Conservation (phyloP, 306 rosid genomes). For the Castanea crenata region DNA sequence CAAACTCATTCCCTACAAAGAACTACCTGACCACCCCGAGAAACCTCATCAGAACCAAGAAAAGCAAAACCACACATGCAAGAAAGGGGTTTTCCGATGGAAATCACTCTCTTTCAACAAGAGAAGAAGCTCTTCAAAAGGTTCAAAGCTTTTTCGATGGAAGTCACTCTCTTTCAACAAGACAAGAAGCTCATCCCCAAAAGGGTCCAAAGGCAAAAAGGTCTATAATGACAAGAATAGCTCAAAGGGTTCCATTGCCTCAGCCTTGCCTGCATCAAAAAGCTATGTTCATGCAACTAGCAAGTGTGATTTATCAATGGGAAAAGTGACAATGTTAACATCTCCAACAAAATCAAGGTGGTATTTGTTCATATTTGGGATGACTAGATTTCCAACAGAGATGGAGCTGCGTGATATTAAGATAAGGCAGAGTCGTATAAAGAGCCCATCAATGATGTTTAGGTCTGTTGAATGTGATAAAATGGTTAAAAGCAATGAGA, state of each 20-base stretch:
- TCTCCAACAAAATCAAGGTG: slow-evolving; percentile 51
- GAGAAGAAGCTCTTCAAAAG: not conserved
- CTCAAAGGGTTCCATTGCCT: slow-evolving; percentile 17
- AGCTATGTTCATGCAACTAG: not conserved
- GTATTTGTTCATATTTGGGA: slow-evolving; percentile 66
- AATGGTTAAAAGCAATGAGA: not conserved
- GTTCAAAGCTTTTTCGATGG: not conserved
- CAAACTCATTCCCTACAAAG: slow-evolving; percentile 61
- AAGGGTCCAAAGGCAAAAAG: too few species aligned
- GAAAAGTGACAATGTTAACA: slow-evolving; percentile 44
- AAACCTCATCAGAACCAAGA: not conserved
- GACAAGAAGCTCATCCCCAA: too few species aligned
- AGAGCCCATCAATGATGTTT: slow-evolving; percentile 28
- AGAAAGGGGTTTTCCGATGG: slow-evolving; percentile 17
- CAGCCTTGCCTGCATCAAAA: not conserved
- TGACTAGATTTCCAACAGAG: slow-evolving; percentile 41
- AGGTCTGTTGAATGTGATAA: slow-evolving; percentile 24
- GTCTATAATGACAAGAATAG: too few species aligned
- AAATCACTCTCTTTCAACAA: slow-evolving; percentile 12
- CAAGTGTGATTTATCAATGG: slow-evolving; percentile 6
- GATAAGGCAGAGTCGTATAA: slow-evolving; percentile 47
- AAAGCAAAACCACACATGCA: not conserved
- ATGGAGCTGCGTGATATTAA: slow-evolving; percentile 67
- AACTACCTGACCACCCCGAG: slow-evolving; percentile 5
- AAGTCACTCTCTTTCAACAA: too few species aligned